Base-by-base conservation (phyloP, 2,329 filamentous ascomycete genomes). In the Dissoconium aciculare region DNA sequence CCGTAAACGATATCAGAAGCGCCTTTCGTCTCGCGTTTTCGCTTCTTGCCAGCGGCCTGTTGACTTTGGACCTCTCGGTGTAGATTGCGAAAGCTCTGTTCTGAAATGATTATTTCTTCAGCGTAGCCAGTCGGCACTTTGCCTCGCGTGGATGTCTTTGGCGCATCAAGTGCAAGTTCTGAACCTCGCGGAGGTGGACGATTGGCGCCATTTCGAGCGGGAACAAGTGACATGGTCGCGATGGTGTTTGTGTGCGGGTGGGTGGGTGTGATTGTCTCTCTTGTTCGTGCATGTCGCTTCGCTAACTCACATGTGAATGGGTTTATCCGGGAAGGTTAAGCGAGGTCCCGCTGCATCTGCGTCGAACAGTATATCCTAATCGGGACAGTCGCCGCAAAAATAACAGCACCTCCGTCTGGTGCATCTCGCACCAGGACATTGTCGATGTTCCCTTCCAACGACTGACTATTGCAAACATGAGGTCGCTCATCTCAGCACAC, bases 101-200 rank as follows among this genome's bases (percentile, higher is more conserved):
- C 89, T 54, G 82, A 92, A 41, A 98, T 73, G 44, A 72, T 80
- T 0, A 80, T 84, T 56, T 98, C 87, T 44, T 89, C 71, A 2
- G 89, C 89, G 46, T 71, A 78, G 8, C 89, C 89, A 0, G 89
- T 94, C 2, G 63, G 62, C 8, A 66, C 60, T 36, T 54, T 55
- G 33, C 62, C 62, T 40, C 53, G 54, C 16, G 54, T 56, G 9
- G 50, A 52, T 2, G 53, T 56, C 33, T 47, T 46, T 27, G 42
- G 36, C 31, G 44, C 40, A 17, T 42, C 41, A 21, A 38, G 38
- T 26, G 42, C 37, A 9, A 51, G 42, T 17, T 49, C 35, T 23
- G 34, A 34, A 13, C 40, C 37, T 30, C 48, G 45, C 16, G 42
- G 37, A n/a, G 49, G 50, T 5, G 50, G 50, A 17, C 35, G 47